A percentile compares a stretch with the other conserved stretches of the same genome.
phyloP scores from a whole-genome alignment of 2,329 filamentous ascomycete genomes.

The Tricladium varicosporioides region DNA sequence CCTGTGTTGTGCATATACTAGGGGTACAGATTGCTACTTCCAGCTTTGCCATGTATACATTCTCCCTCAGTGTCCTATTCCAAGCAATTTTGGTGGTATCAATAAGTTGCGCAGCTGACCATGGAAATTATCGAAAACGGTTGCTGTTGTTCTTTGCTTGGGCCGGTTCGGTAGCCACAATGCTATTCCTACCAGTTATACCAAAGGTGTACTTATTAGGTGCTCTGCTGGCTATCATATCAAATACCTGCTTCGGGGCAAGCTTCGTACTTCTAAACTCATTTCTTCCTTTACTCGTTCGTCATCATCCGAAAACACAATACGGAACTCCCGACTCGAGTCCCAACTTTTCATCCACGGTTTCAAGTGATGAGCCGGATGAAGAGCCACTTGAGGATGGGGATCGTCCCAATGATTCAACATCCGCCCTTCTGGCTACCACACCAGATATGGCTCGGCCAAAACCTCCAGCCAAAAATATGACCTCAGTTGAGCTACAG shows the following conservation, averaged over 20 bases:
- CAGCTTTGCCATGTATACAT: conserved; percentile 98
- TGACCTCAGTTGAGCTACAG: conserved; percentile 65
- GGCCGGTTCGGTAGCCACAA: conserved; percentile 76
- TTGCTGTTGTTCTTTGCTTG: conserved; percentile 84
- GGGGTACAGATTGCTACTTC: conserved; percentile 91
- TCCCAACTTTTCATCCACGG: conserved; percentile 25
- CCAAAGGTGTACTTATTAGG: conserved; percentile 77
- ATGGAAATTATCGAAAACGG: conserved; percentile 87
- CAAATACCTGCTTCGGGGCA: conserved; percentile 91
- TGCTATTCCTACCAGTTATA: conserved; percentile 80
- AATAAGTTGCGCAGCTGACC: conserved; percentile 93
- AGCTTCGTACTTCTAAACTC: conserved; percentile 96
- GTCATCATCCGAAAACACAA: conserved; percentile 62
- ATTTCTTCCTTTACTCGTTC: conserved; percentile 86
- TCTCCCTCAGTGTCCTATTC: conserved; percentile 85
- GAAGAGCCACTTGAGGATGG: conserved; percentile 12
- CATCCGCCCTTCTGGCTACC: conserved; percentile 44
- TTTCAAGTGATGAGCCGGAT: conserved; percentile 19
- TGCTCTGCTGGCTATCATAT: conserved; percentile 79
- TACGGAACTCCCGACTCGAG: conserved; percentile 25
- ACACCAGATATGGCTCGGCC: conserved; percentile 18
- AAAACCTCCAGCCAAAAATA: conserved; percentile 45
- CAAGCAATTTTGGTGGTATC: conserved; percentile 91
- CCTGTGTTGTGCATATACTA: conserved; percentile 80
- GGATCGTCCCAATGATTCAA: conserved; percentile 39